Evolutionary conservation across 768 basidiomycete genomes (phyloP), one percentile per base, ranked within the genome.

Genomic region (Chalciporus sphaerocephalus): DNA sequence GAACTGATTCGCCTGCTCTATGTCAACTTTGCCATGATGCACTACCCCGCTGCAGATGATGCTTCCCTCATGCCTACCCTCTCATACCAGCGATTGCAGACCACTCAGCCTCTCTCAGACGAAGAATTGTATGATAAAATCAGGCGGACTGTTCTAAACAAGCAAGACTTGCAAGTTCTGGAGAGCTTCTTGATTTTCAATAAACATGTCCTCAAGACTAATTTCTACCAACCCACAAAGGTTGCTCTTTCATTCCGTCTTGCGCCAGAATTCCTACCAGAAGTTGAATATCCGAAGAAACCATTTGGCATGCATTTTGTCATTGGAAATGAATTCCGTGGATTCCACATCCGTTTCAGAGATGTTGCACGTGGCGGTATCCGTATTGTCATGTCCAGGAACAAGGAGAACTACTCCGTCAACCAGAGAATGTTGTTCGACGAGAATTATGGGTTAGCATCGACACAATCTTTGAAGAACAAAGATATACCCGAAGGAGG

Each of bases 281-380:
- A 91, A 58, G 74, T 87, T 38, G 96, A 99, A 70, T 99, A 99
- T 66, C 96, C 96, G 7, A 87, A 77, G 68, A 86, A 83, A 60
- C 93, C 94, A 1, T 96, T 84, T 64, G 96, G 96, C 25, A 83
- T 98, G 78, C 90, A 96, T 74, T 79, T 97, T 58, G 76, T 98
- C 44, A 92, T 98, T 53, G 95, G 87, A n/a, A 89, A 92, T 44
- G 89, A 91, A 50, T 92, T 91, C 78, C 77, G 88, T 58, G 88
- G 88, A 9, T 94, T 95, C 83, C 93, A 95, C 64, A 83, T 96
- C 52, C 85, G 95, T 24, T 96, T 97, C 79, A 79, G 87, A 49
- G 96, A 99, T 67, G 94, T 99, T 47, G 95, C 96, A n/a, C 83
- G 96, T 24, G 96, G 96, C 42, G 96, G 96, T 44, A 95, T 99